Evolutionary conservation across 2,329 filamentous ascomycete genomes (phyloP), one percentile per base, ranked within the genome.

Genomic region (Tolypocladium amazonense): DNA sequence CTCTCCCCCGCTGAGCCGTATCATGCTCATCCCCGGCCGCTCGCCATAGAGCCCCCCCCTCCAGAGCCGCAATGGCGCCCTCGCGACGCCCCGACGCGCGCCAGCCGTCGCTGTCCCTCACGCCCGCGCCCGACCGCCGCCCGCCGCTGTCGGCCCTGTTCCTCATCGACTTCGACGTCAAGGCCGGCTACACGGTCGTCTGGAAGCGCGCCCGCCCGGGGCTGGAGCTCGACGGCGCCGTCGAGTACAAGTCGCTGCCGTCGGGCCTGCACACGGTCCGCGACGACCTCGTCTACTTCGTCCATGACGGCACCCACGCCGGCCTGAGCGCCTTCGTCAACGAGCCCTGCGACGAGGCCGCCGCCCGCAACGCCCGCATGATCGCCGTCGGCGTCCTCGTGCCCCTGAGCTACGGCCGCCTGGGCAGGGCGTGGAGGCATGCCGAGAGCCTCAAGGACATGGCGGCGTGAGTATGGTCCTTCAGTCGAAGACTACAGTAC

Each of bases 161-260:
- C 73, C 81, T 96, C 63, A 93, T 96, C 74, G 86, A 89, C 70
- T 96, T 96, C 76, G 92, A 96, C 75, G 88, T 93, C 76, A 94
- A 92, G 73, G 88, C 91, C 68, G 92, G 92, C 78, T 96, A 88
- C 75, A 96, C 91, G 54, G 88, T 97, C 70, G 85, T 86, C 41
- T 97, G 94, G 94, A 91, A 95, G 73, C 86, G 84, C 65, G 84
- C 88, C 15, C 75, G 85, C 1, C 79, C 85, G 18, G 86, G 84
- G 56, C 81, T 93, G 75, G 80, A 83, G 73, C 82, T 97, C 56
- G 90, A 96, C 66, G 91, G 91, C 59, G 86, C 89, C 30, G 91
- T 97, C 68, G 94, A 99, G 75, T 99, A 92, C 82, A 97, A 97
- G 76, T 95, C 91, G 62, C 81, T 99, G 55, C 94, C 94, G 2